Percentiles rank a stretch among this genome's conserved stretches.
Evolutionary conservation across 2,329 filamentous ascomycete species (phyloP).

Genomic region (Raffaelea arxii): DNA sequence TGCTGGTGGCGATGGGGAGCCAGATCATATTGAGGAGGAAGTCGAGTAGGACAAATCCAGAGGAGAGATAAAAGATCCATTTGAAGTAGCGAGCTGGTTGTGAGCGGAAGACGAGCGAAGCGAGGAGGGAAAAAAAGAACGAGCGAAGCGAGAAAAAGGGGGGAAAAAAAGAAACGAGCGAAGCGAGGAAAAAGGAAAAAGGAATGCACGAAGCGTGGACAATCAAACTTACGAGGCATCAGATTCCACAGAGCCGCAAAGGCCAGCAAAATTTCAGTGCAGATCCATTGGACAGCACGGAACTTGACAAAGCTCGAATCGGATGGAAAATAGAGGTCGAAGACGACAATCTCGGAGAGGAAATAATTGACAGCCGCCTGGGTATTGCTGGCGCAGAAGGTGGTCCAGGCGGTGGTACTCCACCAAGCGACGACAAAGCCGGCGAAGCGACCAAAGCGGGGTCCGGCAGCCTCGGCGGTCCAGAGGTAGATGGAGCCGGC

Average conservation of each 20-base stretch:
- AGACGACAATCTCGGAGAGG: constrained; percentile 8
- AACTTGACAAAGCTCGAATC: constrained; percentile 6
- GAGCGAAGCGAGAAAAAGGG: too few species aligned
- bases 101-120: not conserved
- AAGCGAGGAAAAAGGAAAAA: too few species aligned
- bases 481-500: constrained; percentile 8
- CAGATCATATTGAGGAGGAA: constrained; percentile 11
- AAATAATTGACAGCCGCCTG: constrained; percentile 10
- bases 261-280: constrained; percentile 9
- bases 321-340: constrained; percentile 6
- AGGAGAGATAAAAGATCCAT: constrained; percentile 8
- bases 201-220: not conserved
- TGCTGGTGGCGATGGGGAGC: constrained; percentile 7
- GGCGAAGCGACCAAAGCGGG: not conserved
- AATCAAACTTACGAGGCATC: constrained; percentile 4
- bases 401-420: constrained; percentile 11
- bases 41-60: constrained; percentile 7
- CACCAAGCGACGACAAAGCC: constrained; percentile 10
- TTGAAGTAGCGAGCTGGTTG: constrained; percentile 5
- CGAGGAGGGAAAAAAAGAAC: too few species aligned
- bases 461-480: constrained; percentile 1
- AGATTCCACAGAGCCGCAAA: constrained; percentile 7
- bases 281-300: constrained; percentile 10
- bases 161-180: not conserved
- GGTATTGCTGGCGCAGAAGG: constrained; percentile 11